Base-by-base conservation (phyloP, 192 early-diverging fungal genomes). In the Linnemannia exigua region DNA sequence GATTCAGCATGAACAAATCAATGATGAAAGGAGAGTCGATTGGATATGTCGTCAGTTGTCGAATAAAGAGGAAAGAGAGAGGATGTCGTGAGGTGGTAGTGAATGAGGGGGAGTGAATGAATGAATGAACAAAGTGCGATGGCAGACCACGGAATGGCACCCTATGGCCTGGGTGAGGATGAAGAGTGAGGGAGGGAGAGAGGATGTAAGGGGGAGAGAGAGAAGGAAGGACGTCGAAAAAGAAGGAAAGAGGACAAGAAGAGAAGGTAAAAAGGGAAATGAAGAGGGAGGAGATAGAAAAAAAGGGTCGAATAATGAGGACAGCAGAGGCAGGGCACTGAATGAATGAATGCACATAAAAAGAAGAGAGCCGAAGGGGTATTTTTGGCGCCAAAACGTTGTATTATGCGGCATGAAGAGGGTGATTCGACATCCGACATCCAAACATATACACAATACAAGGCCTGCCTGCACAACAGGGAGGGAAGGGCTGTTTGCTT, bases 91-190 rank as follows among this genome's bases (percentile, higher is more conserved):
- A 61, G 61, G 22, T 5, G 44, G 75, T 41, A 33, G 36, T 20
- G 37, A 36, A n/a, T 14, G 41, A 15, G 28, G n/a, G 28, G 0
- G 47, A 12, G 37, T 70, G 11, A 41, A 44, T 50, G 69, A 41
- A 46, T 7, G 37, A 15, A n/a, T 28, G 12, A 41, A 48, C 9
- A 14, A 50, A 66, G 58, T 36, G 66, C 28, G 17, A 66, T 22
- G 12, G 52, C n/a, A 46, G 74, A 51, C 44, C 71, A 47, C 46
- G 52, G 74, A 63, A 22, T 17, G 75, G 46, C 35, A 68, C 75
- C 75, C 75, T 67, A 63, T 77, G 75, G 67, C 75, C 75, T 68
- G 75, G 75, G 75, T 68, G 75, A 41, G 75, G 66, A 77, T 74
- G 46, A 31, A 33, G 11, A 19, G 70, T 20, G 33, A 33, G 28